These are phyloP conservation scores for Colletotrichum truncatum DNA, from an alignment of 2,329 filamentous ascomycete species.

Conservation along the genomic window DNA sequence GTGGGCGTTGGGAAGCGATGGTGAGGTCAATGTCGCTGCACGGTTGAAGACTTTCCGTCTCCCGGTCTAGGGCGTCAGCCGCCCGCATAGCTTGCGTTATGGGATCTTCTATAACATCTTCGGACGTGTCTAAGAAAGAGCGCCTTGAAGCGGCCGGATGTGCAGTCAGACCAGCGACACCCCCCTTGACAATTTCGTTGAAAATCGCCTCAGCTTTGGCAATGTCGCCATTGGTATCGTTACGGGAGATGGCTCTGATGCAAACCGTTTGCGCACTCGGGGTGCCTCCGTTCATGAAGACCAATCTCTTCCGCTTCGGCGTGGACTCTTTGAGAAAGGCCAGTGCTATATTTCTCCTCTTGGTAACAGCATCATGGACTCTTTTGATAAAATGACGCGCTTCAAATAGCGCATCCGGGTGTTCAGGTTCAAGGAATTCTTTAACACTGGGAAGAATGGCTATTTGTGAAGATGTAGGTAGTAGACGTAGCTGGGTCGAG, in stretches of 20 bases:
- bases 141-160: slow-evolving; percentile 9
- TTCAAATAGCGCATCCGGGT: slow-evolving; percentile 39
- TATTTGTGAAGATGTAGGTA: slow-evolving; percentile 67
- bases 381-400: slow-evolving; percentile 50
- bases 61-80: slow-evolving; percentile 64
- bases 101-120: slow-evolving; percentile 51
- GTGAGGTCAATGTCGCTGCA: slow-evolving; percentile 58
- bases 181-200: slow-evolving; percentile 58
- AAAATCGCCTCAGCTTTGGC: slow-evolving; percentile 61
- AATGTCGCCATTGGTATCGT: slow-evolving; percentile 59
- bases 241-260: slow-evolving; percentile 61
- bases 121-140: slow-evolving; percentile 6
- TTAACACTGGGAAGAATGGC: slow-evolving; percentile 64
- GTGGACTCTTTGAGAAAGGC: slow-evolving; percentile 60
- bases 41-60: slow-evolving; percentile 64
- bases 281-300: slow-evolving; percentile 69
- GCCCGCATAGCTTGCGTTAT: slow-evolving; percentile 65
- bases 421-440: slow-evolving; percentile 50
- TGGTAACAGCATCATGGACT: slow-evolving; percentile 59
- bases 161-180: slow-evolving; percentile 49
- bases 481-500: slow-evolving; percentile 66
- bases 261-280: slow-evolving; percentile 63
- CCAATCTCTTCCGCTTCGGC: slow-evolving; percentile 59
- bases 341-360: slow-evolving; percentile 57
- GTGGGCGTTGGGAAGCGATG: slow-evolving; percentile 43